phyloP scores from a whole-genome alignment of 139 green algal genomes.

The Coelastrella sp. region DNA sequence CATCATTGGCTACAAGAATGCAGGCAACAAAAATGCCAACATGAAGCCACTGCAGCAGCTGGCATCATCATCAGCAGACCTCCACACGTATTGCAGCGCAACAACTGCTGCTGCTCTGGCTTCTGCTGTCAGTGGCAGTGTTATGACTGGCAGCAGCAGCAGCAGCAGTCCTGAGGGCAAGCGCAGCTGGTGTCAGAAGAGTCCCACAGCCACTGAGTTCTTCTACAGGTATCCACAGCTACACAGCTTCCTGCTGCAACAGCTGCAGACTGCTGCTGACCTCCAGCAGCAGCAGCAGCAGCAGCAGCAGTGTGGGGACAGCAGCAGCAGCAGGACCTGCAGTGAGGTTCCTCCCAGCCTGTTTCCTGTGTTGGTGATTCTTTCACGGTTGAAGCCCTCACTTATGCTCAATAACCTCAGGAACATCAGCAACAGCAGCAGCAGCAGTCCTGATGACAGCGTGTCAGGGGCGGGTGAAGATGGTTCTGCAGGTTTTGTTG shows the following conservation, averaged over 20 bases:
- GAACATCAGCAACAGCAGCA: background rate
- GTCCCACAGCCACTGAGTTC: constrained; percentile 75
- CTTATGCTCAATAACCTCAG: background rate
- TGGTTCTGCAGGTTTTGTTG: background rate
- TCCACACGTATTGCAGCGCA: constrained; percentile 54
- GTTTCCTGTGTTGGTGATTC: constrained; percentile 84
- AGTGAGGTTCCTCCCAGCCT: constrained; percentile 77
- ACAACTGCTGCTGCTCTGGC: too few species aligned
- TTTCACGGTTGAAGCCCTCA: constrained; percentile 78
- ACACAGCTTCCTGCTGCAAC: constrained; percentile 81
- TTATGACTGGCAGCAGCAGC: background rate
- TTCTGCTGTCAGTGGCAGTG: background rate
- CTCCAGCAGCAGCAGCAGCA: constrained; percentile 50
- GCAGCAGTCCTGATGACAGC: background rate
- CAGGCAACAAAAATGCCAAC: constrained; percentile 20
- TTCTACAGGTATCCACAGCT: constrained; percentile 86
- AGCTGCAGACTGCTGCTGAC: constrained; percentile 62
- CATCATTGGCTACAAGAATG: constrained; percentile 87
- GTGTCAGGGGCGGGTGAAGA: background rate
- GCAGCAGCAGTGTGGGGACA: constrained; percentile 46
- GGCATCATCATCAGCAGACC: constrained; percentile 53
- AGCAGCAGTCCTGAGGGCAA: background rate
- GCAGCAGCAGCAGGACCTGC: background rate
- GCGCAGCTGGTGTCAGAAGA: constrained; percentile 35
- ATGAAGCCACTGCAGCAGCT: constrained; percentile 44